Conservation (phyloP, 441 rosid species). For the Corymbia citriodora region DNA sequence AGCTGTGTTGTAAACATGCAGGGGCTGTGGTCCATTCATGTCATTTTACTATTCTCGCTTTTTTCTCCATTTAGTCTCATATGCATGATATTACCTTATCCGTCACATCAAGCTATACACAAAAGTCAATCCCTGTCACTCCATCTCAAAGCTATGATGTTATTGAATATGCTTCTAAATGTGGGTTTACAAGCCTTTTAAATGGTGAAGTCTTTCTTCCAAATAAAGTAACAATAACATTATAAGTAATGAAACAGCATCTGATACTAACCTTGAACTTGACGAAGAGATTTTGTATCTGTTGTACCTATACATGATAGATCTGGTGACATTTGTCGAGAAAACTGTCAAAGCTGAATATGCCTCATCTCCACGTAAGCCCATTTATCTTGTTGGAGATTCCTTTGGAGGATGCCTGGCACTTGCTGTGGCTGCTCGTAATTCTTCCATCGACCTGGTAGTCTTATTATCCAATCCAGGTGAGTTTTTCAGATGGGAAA, state of each 20-base stretch:
- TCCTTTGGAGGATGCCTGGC: conserved; percentile 91
- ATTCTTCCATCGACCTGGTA: conserved; percentile 61
- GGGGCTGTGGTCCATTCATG: neutral
- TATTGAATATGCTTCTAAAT: neutral
- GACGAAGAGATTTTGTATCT: neutral
- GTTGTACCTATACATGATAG: conserved; percentile 20
- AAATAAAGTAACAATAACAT: neutral
- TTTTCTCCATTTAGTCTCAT: neutral
- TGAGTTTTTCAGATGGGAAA: conserved; percentile 14
- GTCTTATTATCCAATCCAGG: conserved; percentile 79
- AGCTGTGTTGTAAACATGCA: neutral
- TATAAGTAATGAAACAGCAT: neutral
- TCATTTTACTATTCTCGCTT: neutral
- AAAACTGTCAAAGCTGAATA: conserved; percentile 51
- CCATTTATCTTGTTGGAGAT: conserved; percentile 79
- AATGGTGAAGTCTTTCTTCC: neutral
- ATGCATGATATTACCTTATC: neutral
- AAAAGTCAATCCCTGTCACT: neutral
- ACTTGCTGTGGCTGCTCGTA: conserved; percentile 77
- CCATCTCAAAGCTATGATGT: neutral
- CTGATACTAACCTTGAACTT: neutral
- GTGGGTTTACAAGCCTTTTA: neutral
- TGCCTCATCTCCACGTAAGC: conserved; percentile 50
- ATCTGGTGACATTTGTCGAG: conserved; percentile 57
- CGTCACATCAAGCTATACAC: neutral